Conservation (phyloP, 768 basidiomycete genomes). For the Cantharellus cinnabarinus region DNA sequence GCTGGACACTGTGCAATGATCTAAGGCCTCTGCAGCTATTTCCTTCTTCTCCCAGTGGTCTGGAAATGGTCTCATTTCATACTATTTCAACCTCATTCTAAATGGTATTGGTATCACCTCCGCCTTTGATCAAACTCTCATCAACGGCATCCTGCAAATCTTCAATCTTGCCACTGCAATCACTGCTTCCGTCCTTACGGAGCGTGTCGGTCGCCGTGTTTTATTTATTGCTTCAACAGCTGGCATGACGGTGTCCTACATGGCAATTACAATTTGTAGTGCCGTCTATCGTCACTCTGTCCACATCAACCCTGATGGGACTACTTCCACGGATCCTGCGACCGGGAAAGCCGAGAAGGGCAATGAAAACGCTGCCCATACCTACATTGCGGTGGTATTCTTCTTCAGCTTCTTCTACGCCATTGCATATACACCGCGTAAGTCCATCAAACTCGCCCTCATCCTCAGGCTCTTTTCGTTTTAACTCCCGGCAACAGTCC, state of each 20-base stretch:
- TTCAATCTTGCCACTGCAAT: conserved; percentile 43
- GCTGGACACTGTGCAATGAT: too few relatives aligned
- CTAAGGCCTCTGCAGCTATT: conserved; percentile 9
- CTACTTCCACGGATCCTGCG: not conserved
- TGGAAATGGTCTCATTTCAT: too few relatives aligned
- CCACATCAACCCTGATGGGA: not conserved
- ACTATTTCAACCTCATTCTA: not conserved
- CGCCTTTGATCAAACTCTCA: not conserved
- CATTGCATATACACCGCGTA: not conserved
- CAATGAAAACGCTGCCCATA: conserved; percentile 3
- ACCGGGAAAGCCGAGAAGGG: not conserved
- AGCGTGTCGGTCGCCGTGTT: conserved; percentile 14
- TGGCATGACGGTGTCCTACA: conserved; percentile 22
- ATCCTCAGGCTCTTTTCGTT: too few relatives aligned
- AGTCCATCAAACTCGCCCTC: too few relatives aligned
- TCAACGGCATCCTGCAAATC: conserved; percentile 40
- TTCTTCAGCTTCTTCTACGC: conserved; percentile 1
- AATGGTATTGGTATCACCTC: conserved; percentile 4
- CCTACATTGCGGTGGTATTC: conserved; percentile 4
- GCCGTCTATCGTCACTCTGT: conserved; percentile 1
- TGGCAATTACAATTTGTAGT: conserved; percentile 1
- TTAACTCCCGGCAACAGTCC: too few relatives aligned
- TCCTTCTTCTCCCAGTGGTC: conserved; percentile 8
- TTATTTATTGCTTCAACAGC: conserved; percentile 45
- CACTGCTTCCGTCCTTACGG: conserved; percentile 40